Evolutionary conservation across 495 filamentous ascomycete genomes (phyloP), one percentile per base, ranked within the genome.

Genomic region (Xanthoparmelia taractica): DNA sequence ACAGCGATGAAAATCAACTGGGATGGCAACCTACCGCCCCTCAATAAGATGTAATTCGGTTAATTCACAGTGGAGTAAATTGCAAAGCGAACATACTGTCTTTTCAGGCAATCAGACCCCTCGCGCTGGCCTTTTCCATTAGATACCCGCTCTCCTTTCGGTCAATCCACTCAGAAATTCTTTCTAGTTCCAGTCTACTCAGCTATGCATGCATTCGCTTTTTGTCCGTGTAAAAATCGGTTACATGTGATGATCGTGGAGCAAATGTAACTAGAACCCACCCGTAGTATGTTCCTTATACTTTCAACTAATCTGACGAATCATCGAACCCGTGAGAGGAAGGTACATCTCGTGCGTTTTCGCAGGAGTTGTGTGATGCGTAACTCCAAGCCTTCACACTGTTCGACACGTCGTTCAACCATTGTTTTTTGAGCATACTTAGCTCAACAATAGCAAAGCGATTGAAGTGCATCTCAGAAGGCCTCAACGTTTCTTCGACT

Each of bases 1-100:
- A 40, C 48, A 78, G 75, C 75, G 38, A 76, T 75, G 71, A 76
- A 78, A 60, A 64, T 78, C 38, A 71, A 75, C 60, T 79, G 71
- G 67, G 72, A 75, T 65, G 75, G 77, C 29, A 72, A 75, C 18
- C 65, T 78, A 38, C 74, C 75, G 12, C 66, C 68, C 7, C 61
- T 74, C 60, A 67, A 65, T 57, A 65, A 66, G 66, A 60, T 61
- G 65, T 65, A 47, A 58, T 34, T 29, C 11, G 34, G 29, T 20
- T 36, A 23, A 25, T n/a, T 20, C 45, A 41, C 47, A 8, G 37
- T 33, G 31, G 0, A 15, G 58, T 27, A n/a, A 40, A 38, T 6
- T 54, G 59, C 36, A 48, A 61, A 61, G 59, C 47, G 59, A 61
- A 31, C 25, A 55, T 31, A 54, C 27, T 52, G 27, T 33, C 27